Base-by-base conservation (phyloP, 176 grass and related monocot species). In the Hyparrhenia diplandra region DNA sequence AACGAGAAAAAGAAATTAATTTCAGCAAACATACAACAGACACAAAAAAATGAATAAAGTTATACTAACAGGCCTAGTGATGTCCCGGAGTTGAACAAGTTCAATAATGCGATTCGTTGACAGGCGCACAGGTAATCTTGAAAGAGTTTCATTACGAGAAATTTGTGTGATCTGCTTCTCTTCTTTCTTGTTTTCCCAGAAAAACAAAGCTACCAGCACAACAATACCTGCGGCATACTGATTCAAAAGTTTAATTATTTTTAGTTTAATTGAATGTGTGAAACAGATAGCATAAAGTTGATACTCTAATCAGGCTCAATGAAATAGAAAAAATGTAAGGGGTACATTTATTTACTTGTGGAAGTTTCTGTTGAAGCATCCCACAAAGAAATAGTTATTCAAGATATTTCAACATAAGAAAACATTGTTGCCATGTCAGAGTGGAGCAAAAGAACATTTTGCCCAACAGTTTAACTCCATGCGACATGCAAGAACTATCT, bases 171-270 rank as follows among this genome's bases (percentile, higher is more conserved):
- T 88, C 75, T 98, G 96, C 73, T 95, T 87, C 79, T 98, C 92
- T 79, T 98, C 96, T 87, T 89, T 98, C 74, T 88, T 95, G 75
- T 93, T 95, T 85, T 98, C 96, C 96, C 96, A 98, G 41, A 93
- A 81, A 81, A 84, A 95, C 63, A 98, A 92, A 82, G 90, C 90
- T 82, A 98, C 88, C 21, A 95, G 80, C 80, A 95, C 90, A 86
- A 93, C 68, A 71, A 98, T 95, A 88, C 96, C 92, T 98, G 87
- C 83, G 91, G 84, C 82, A 54, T 85, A 80, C 92, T 98, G 92
- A 95, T 95, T 85, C 76, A 82, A 93, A 86, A 95, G 45, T 82
- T 90, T 81, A 77, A 91, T 93, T 75, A 98, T n/a, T 77, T 86
- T 66, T 66, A 71, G 17, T 66, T 36, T 73, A 89, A 55, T 42